Percentiles rank a stretch among this genome's conserved stretches.
phyloP scores from a whole-genome alignment of 106 monocot genomes.

The Dendrobium chrysotoxum region DNA sequence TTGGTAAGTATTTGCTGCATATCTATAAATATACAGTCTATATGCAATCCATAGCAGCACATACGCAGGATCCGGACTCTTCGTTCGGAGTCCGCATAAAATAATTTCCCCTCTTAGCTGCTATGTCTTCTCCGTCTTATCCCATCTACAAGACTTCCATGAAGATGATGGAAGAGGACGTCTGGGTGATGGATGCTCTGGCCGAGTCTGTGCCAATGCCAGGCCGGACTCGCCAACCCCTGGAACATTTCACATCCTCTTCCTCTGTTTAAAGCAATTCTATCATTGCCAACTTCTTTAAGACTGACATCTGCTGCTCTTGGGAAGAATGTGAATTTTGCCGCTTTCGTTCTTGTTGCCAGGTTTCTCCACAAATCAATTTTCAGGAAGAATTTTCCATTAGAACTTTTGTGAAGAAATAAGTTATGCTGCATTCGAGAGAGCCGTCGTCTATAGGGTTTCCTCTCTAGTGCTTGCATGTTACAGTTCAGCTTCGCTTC shows the following conservation, averaged over 20 bases:
- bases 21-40: too few relatives aligned
- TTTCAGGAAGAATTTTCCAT: neutral
- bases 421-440: neutral
- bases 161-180: neutral
- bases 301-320: constrained; percentile 10
- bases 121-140: neutral
- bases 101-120: too few relatives aligned
- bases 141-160: neutral
- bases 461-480: too few relatives aligned
- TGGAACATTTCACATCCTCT: neutral
- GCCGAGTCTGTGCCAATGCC: neutral
- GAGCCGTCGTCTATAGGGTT: too few relatives aligned
- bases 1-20: too few relatives aligned
- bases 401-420: neutral
- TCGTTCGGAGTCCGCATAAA: too few relatives aligned
- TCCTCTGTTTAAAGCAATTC: neutral
- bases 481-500: too few relatives aligned
- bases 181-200: constrained; percentile 2
- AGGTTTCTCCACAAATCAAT: neutral
- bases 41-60: too few relatives aligned
- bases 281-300: neutral
- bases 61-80: too few relatives aligned
- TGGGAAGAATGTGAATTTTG: constrained; percentile 1
- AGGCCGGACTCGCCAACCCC: neutral
- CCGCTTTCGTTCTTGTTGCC: constrained; percentile 3